Base-by-base conservation (phyloP, 768 basidiomycete species). In the Pleurotus sapidus region DNA sequence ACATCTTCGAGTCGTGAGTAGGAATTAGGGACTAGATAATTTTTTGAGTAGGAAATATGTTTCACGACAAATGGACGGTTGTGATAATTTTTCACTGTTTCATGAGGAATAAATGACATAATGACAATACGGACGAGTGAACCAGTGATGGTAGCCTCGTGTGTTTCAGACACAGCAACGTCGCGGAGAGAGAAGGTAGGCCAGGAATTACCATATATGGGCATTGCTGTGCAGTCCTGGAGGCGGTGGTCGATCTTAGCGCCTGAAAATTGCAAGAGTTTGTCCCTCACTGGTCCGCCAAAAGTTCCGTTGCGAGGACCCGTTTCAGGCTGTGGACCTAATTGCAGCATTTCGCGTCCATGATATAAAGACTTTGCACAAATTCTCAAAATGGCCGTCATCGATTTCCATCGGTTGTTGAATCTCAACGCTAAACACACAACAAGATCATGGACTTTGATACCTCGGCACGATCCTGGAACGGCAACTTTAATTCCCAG, bases 1-100 rank as follows among this genome's bases (percentile, higher is more conserved):
- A 89, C 66, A 84, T 88, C 49, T 86, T 79, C 65, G 76, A 77
- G 60, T 73, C 72, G 66, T 64, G 30, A 34, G 27, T 8, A 30
- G 27, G 30, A 11, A 3, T 4, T 34, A 34, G 30, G 30, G 9
- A 34, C 30, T 34, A 34, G 30, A 34, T 59, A 57, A 45, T 54
- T 59, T 61, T 61, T 51, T 60, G 61, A 60, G 51, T n/a, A 53
- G 58, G 49, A 42, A 45, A 47, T 58, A 34, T 34, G 47, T 49
- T 46, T 45, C 30, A 50, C 23, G 38, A 40, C 46, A 46, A 46
- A 17, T 27, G 30, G 30, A 34, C 30, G 30, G 30, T 34, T 34
- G 30, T 34, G 56, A 56, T 47, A 42, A 46, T 53, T 46, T 38
- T 48, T 48, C 46, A 27, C 46, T 48, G 46, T 48, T 48, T 48